Conservation (phyloP, 1,139 yeast genomes). For the Candida sanyaensis region DNA sequence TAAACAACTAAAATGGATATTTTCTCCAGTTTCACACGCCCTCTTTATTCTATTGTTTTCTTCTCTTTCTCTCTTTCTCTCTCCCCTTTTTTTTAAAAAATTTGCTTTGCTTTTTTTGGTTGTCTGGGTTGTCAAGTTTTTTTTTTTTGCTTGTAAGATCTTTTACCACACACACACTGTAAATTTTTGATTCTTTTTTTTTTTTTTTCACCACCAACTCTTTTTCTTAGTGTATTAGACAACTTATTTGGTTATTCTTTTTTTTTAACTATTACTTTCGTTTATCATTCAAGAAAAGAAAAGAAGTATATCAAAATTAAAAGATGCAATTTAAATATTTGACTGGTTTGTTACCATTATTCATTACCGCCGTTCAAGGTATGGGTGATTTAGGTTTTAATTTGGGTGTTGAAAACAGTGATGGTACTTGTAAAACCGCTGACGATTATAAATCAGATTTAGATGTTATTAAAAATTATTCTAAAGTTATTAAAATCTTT, state of each 20-base stretch:
- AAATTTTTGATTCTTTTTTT: too few species aligned
- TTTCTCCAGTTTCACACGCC: too few species aligned
- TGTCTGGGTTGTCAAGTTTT: background rate
- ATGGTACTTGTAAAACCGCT: slow-evolving; percentile 72
- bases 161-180: too few species aligned
- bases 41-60: too few species aligned
- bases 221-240: too few species aligned
- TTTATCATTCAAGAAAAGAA: too few species aligned
- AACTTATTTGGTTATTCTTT: too few species aligned
- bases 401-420: slow-evolving; percentile 73
- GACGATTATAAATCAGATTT: slow-evolving; percentile 69
- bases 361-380: slow-evolving; percentile 39
- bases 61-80: background rate
- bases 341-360: slow-evolving; percentile 28
- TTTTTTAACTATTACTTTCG: too few species aligned
- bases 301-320: too few species aligned
- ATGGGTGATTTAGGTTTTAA: slow-evolving; percentile 67
- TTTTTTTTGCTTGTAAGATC: background rate
- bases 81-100: background rate
- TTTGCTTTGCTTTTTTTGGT: background rate
- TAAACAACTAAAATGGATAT: background rate
- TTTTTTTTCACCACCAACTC: background rate
- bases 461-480: slow-evolving; percentile 51
- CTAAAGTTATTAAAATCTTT: slow-evolving; percentile 72
- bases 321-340: slow-evolving; percentile 41